Evolutionary conservation across 495 filamentous ascomycete genomes (phyloP).

Genomic region (Neurospora tetrasperma): DNA sequence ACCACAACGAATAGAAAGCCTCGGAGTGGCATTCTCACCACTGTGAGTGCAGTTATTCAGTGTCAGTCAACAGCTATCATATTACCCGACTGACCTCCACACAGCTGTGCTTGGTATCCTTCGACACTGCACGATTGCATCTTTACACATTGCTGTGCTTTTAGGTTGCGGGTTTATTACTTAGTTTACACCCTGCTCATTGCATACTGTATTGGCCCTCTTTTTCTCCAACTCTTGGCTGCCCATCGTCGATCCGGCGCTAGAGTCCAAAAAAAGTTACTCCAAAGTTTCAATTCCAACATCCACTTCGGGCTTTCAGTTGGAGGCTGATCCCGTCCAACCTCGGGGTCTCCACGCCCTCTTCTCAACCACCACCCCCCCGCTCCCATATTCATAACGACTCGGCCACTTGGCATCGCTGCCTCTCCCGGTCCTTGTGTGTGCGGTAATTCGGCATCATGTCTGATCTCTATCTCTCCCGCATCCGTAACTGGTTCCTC

Average conservation of each 20-base stretch:
- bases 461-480: conserved; percentile 54
- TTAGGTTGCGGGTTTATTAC: too few relatives aligned
- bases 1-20: background rate
- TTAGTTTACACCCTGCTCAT: too few relatives aligned
- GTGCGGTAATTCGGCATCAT: conserved; percentile 19
- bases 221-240: background rate
- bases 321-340: background rate
- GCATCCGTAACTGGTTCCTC: conserved; percentile 75
- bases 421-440: background rate
- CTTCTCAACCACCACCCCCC: background rate
- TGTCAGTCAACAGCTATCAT: background rate
- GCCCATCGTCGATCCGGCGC: background rate
- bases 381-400: background rate
- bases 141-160: background rate
- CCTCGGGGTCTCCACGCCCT: background rate
- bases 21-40: background rate
- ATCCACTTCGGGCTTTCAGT: background rate
- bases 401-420: background rate
- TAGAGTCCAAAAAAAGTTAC: background rate
- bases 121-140: background rate
- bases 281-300: background rate
- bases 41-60: background rate
- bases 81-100: background rate
- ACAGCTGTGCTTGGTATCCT: background rate
- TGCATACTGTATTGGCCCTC: background rate